Evolutionary conservation across 768 basidiomycete species (phyloP), one percentile per base, ranked within the genome.

Genomic region (Rhodotorula toruloides): DNA sequence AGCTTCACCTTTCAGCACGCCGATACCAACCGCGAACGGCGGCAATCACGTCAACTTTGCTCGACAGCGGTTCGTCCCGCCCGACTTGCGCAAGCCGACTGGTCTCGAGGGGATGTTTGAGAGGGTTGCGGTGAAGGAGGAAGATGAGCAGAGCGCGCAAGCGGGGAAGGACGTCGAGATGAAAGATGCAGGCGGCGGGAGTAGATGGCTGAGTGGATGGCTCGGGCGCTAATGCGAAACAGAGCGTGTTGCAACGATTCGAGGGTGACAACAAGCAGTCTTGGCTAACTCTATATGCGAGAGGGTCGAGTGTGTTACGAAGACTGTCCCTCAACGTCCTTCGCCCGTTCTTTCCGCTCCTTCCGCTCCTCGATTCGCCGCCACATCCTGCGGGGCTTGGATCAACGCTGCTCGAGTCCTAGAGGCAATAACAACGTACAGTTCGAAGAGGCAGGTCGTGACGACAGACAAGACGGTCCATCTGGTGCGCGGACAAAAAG

Each of bases 81-180:
- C 68, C 16, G 59, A 65, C 29, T 17, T 55, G 54, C 32, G 54
- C 39, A 16, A 61, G n/a, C 68, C 68, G 12, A 65, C 63, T 1
- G 68, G 68, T 9, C 37, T 70, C 22, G 68, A 70, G 25, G 59
- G 55, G 34, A 58, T 70, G 36, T 61, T 70, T 40, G 63, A 58
- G 34, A 14, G 34, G 8, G 32, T 61, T 11, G 54, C 46, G 2
- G 36, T 1, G 16, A 34, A 32, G 14, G 58, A 42, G 8, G 44
- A 6, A n/a, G 29, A n/a, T 3, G 22, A 31, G 10, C 47, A 16
- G 17, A 29, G 43, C 29, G 9, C 14, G 22, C n/a, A 32, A 19
- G 53, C 43, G 46, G 42, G 49, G 46, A 40, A 39, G 34, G 58
- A 60, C 1, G 59, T 52, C 39, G 49, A 36, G 59, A 46, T 43